These are phyloP conservation scores for Amborella trichopoda DNA, from an alignment of 164 flowering plant genomes.

Conservation along the genomic window DNA sequence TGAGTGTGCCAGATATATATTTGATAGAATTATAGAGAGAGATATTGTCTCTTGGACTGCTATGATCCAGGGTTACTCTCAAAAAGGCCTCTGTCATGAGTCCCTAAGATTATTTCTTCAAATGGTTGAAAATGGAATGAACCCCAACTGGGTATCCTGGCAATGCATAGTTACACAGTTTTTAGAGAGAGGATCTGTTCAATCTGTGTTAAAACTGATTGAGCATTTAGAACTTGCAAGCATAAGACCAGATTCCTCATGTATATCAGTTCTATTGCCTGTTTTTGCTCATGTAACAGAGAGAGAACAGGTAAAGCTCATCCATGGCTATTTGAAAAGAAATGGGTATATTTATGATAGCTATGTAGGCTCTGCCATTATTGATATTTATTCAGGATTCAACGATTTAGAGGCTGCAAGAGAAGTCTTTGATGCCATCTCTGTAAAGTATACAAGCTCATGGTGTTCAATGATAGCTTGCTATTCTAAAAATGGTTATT, in stretches of 20 bases:
- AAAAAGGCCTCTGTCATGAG: slow-evolving; percentile 9
- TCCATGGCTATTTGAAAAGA: slow-evolving; percentile 7
- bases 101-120: slow-evolving; percentile 9
- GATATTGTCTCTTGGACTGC: slow-evolving; percentile 21
- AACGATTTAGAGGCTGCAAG: slow-evolving; percentile 10
- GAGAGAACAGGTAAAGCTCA: slow-evolving; percentile 10
- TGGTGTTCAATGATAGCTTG: slow-evolving; percentile 20
- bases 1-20: slow-evolving; percentile 13
- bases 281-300: slow-evolving; percentile 8
- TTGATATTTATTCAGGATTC: slow-evolving; percentile 15
- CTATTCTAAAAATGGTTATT: slow-evolving; percentile 11
- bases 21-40: slow-evolving; percentile 14
- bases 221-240: slow-evolving; percentile 7
- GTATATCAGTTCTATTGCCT: slow-evolving; percentile 6
- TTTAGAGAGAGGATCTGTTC: slow-evolving; percentile 5
- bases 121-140: slow-evolving; percentile 10
- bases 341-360: slow-evolving; percentile 4
- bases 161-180: slow-evolving; percentile 9
- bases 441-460: slow-evolving; percentile 9
- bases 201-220: slow-evolving; percentile 7
- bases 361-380: slow-evolving; percentile 9
- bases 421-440: slow-evolving; percentile 9
- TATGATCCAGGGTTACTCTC: slow-evolving; percentile 19
- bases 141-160: slow-evolving; percentile 16
- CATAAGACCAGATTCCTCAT: slow-evolving; percentile 1